These are phyloP conservation scores for Salix exigua DNA, from an alignment of 345 rosid genomes.

Conservation along the genomic window DNA sequence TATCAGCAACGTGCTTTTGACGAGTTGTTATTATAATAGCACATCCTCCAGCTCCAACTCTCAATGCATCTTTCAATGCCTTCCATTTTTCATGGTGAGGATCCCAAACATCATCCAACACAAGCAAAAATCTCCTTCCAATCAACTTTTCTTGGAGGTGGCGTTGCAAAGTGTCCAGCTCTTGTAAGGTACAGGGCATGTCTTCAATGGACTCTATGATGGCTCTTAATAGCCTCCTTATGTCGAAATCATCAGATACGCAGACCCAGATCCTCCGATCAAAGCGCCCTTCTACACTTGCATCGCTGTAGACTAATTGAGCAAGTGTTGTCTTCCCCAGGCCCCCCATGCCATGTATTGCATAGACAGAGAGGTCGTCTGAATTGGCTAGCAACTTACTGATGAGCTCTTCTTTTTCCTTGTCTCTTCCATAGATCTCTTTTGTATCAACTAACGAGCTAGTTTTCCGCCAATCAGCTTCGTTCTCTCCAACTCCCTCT, in stretches of 20 bases:
- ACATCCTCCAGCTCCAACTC: slow-evolving; percentile 6
- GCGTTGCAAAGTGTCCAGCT: slow-evolving; percentile 6
- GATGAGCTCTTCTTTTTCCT: neutral
- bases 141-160: neutral
- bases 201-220: neutral
- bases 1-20: neutral
- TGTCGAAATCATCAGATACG: slow-evolving; percentile 9
- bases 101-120: slow-evolving; percentile 12
- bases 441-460: neutral
- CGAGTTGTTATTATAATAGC: neutral
- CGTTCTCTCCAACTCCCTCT: neutral
- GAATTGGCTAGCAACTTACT: neutral
- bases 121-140: slow-evolving; percentile 6
- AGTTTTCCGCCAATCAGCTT: neutral
- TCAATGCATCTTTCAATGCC: neutral
- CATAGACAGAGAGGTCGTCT: neutral
- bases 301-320: slow-evolving; percentile 4
- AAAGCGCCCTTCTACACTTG: neutral
- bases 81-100: neutral
- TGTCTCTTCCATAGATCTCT: neutral
- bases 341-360: slow-evolving; percentile 6
- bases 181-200: neutral
- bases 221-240: neutral
- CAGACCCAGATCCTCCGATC: neutral
- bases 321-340: neutral